A percentile compares a stretch with the other conserved stretches of the same genome.
These are phyloP conservation scores for Phytopythium chamaehyphon DNA, from an alignment of 352 stramenopile species.

Conservation along the genomic window DNA sequence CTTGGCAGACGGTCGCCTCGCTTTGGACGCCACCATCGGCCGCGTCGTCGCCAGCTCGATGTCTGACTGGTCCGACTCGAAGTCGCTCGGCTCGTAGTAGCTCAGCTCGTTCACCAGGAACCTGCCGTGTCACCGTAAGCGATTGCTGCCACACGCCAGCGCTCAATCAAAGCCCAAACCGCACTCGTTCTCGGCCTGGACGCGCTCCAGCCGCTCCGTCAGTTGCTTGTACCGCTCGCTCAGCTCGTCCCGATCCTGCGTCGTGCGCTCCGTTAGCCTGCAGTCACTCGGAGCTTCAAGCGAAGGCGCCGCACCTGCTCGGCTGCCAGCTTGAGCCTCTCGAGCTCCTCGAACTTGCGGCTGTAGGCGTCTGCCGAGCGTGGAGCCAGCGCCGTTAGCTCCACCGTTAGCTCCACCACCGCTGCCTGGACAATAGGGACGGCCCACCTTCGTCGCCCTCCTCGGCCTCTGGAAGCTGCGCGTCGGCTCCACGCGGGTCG, in stretches of 20 bases:
- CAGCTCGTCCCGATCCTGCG: constrained; percentile 22
- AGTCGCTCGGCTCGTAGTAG: constrained; percentile 34
- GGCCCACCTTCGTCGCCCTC: not conserved
- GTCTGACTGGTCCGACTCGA: constrained; percentile 47
- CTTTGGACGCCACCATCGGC: too few species aligned
- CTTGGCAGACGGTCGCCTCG: not conserved
- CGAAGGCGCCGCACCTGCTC: constrained; percentile 2
- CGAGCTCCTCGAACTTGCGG: constrained; percentile 5
- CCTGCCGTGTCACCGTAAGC: constrained; percentile 8
- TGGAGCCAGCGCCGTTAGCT: not conserved
- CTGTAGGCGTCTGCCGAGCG: not conserved
- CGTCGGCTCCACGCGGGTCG: too few species aligned
- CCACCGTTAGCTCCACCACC: not conserved
- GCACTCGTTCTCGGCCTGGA: constrained; percentile 34
- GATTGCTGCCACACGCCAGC: not conserved
- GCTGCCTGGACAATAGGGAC: too few species aligned
- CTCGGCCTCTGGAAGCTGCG: too few species aligned
- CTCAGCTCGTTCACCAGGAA: constrained; percentile 36
- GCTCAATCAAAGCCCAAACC: not conserved
- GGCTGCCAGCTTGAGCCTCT: constrained; percentile 1
- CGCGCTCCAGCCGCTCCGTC: constrained; percentile 14
- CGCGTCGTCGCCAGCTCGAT: constrained; percentile 3
- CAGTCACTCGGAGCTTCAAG: not conserved
- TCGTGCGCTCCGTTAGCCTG: not conserved
- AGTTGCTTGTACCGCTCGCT: constrained; percentile 9